Evolutionary conservation across 371 early-diverging fungal species (phyloP), one percentile per base, ranked within the genome.

Genomic region (Saksenaea vasiformis): DNA sequence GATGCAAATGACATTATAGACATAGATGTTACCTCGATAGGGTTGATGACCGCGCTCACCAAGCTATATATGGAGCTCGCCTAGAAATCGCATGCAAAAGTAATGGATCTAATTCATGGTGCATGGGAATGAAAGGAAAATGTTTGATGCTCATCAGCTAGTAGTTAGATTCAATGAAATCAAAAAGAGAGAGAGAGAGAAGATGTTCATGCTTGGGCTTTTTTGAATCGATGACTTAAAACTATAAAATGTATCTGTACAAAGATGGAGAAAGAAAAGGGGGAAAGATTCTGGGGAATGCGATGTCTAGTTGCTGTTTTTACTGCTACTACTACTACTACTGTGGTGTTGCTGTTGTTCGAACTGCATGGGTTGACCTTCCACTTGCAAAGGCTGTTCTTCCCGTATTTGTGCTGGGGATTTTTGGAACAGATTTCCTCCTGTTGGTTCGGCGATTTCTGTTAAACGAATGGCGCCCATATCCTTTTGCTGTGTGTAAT

Each of bases 401-500:
- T 47, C 51, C 0, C 51, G 51, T 2, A 47, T 47, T 11, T 47
- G 51, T 2, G 51, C 51, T 22, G 60, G 56, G n/a, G 51, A 19
- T 11, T 47, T 47, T 22, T 61, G 61, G 22, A 55, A 54, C 4
- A 65, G 17, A 39, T 64, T 54, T 17, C 59, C 56, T 17, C 65
- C 56, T 1, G 70, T 60, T 5, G 64, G 54, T 34, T 65, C 57
- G 44, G 51, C 58, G 10, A 43, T 39, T 19, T 64, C 51, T 15
- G 37, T 36, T 56, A 62, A 9, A 5, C 35, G 66, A 26, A 69
- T 59, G 31, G 58, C 38, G 3, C 70, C 72, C 11, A 72, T 41
- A 43, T 75, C 79, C 51, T 78, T 78, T 28, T 60, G 64, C 59
- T 78, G 78, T 4, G 60, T 43, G 61, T 72, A 74, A 39, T 78